Conservation (phyloP, 257 asterid genomes). For the Solanum pinnatisectum region DNA sequence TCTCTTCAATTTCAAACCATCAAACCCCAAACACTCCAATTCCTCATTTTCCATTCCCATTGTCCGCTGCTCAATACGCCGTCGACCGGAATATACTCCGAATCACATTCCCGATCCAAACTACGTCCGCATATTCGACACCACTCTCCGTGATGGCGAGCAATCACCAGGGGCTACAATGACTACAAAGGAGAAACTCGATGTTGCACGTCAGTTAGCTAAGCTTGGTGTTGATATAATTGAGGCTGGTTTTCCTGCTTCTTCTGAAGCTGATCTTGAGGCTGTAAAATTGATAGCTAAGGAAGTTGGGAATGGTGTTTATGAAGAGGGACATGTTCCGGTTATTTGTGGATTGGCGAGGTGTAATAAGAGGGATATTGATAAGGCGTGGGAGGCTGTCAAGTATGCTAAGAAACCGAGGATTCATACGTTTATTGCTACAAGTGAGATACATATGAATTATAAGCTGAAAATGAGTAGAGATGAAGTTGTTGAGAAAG, state of each 20-base stretch:
- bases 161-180: conserved; percentile 99
- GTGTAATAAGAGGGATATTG: conserved; percentile 86
- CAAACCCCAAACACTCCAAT: background rate
- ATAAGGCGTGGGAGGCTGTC: conserved; percentile 95
- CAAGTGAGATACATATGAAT: conserved; percentile 91
- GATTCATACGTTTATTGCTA: conserved; percentile 92
- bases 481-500: conserved; percentile 73
- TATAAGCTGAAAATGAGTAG: conserved; percentile 75
- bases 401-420: conserved; percentile 74
- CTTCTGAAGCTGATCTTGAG: conserved; percentile 85
- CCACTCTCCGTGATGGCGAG: conserved; percentile 97
- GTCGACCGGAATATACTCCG: conserved; percentile 62
- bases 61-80: background rate
- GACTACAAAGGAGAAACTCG: conserved; percentile 88
- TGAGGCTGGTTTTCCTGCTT: conserved; percentile 95
- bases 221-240: conserved; percentile 90
- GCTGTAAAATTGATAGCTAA: conserved; percentile 70
- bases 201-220: conserved; percentile 74
- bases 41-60: background rate
- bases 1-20: background rate
- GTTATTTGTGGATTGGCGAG: conserved; percentile 89
- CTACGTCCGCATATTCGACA: conserved; percentile 83
- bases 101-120: conserved; percentile 71
- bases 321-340: conserved; percentile 47
- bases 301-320: conserved; percentile 55